Base-by-base conservation (phyloP, 805 yeast species). In the Schwanniomyces yamadae region DNA sequence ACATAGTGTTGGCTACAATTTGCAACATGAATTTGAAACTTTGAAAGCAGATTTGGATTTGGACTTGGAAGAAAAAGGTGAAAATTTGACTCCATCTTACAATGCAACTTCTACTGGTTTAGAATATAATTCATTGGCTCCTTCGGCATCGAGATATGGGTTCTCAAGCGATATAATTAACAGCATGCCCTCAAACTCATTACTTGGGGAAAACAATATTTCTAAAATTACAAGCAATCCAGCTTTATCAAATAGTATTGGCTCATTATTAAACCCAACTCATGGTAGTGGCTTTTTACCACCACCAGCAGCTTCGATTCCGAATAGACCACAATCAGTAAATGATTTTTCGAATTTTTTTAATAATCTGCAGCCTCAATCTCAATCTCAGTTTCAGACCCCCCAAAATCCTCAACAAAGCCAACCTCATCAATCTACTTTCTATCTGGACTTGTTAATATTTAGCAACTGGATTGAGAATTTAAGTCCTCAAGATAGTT, bases 391-490 rank as follows among this genome's bases (percentile, higher is more conserved):
- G 28, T 38, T 33, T n/a, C 44, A 35, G 28, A 41, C 31, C 10
- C 29, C 24, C 6, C 40, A 19, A 24, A 10, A 43, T 11, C 48
- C 38, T 27, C 44, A 41, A 20, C 14, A 28, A 7, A 20, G 20
- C 32, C 46, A 40, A n/a, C 45, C 46, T 22, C 54, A 48, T 20
- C 51, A 44, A 28, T 23, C 40, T 42, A 66, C 67, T 39, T 75
- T 75, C 49, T 71, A 69, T 45, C 71, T 62, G 50, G 82, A 78
- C 46, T 63, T 78, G 49, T 61, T 69, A 36, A 69, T 68, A 42
- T 61, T 74, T 44, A 66, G 74, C 43, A 63, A 61, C 41, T 77
- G 81, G 81, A 61, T 75, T 41, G 68, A 68, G 34, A 63, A 62
- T 44, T 62, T 79, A 53, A 65, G 61, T 31, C 67, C 75, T n/a